Evolutionary conservation across 2,329 filamentous ascomycete genomes (phyloP), one percentile per base, ranked within the genome.

Genomic region (Fusarium pininemorale): DNA sequence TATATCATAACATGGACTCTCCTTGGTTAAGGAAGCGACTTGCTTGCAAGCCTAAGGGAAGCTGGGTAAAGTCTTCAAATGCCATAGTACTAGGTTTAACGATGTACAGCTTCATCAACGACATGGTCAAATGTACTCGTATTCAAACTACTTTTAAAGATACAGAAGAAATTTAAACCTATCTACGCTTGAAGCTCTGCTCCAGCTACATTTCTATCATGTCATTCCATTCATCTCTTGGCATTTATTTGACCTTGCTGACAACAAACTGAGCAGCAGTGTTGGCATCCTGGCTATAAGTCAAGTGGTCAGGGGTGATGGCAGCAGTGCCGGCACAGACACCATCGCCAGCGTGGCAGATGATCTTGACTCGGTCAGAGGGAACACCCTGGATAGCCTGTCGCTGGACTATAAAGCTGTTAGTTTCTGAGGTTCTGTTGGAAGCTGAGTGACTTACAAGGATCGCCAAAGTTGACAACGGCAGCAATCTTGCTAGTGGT

Each of bases 281-380:
- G 12, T 66, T 55, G 13, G 81, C 81, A 57, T 82, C 78, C 38
- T 77, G 35, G 63, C 78, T 72, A 55, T 81, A 81, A 24, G 74
- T 77, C 47, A 75, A 69, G 66, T 81, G 80, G 8, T 71, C 75
- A 8, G 72, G 41, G 14, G 74, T 79, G 26, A 81, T 78, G 38
- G 78, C 64, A 38, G 70, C 76, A 30, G 75, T 76, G 4, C 79
- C 79, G 5, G 73, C 58, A 67, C 81, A 82, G 61, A 82, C 81
- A 63, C 73, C 74, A 67, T 82, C 81, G 6, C 81, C 81, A 16
- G 61, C 11, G 65, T 80, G 80, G 74, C 81, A 82, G 67, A 82
- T 77, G 42, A 82, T 73, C 68, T 78, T 78, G 64, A 72, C 64
- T 18, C 70, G 72, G 28, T 68, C 69, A 28, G 68, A 45, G 28